A percentile compares a stretch with the other conserved stretches of the same genome.
These are phyloP conservation scores for Saussurea involucrata DNA, from an alignment of 129 eudicot genomes.

Conservation along the genomic window DNA sequence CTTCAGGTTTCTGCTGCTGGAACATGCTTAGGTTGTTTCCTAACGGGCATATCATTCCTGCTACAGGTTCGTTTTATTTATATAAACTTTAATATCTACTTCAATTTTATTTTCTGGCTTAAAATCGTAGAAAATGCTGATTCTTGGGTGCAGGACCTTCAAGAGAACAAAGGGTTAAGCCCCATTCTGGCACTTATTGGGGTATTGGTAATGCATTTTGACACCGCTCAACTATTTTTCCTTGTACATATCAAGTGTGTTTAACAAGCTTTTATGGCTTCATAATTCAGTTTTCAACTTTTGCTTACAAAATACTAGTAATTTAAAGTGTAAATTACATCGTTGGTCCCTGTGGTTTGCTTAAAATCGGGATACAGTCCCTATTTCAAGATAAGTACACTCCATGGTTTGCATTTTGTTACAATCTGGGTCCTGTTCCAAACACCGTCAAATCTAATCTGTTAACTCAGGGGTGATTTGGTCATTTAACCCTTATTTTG, in stretches of 20 bases:
- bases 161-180: conserved; percentile 39
- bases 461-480: no score
- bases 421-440: no score
- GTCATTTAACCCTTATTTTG: no score
- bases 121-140: not conserved
- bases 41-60: conserved; percentile 67
- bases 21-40: conserved; percentile 71
- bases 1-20: conserved; percentile 78
- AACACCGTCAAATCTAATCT: no score
- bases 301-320: no score
- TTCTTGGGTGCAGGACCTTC: conserved; percentile 48
- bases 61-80: conserved; percentile 56
- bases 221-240: not conserved
- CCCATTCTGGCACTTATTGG: conserved; percentile 76
- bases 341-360: no score
- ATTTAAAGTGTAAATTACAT: no score
- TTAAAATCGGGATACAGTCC: no score
- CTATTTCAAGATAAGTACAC: no score
- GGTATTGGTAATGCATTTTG: conserved; percentile 61
- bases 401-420: no score
- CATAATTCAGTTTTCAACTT: no score
- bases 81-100: not conserved
- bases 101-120: not conserved
- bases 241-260: not conserved
- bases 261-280: not conserved